phyloP scores from a whole-genome alignment of 805 yeast species.

The Yueomyces sp. region DNA sequence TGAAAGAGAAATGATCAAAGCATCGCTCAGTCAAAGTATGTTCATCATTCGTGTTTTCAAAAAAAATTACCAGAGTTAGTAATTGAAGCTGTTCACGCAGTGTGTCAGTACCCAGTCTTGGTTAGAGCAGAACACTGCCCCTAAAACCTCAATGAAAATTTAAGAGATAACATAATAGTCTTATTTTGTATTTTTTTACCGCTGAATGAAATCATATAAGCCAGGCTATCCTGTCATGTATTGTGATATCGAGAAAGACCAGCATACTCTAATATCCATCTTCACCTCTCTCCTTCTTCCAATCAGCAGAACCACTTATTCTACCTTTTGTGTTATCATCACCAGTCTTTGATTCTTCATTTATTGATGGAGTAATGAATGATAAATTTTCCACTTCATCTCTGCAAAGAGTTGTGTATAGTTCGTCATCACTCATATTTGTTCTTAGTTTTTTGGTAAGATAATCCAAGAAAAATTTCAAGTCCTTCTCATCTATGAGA shows the following conservation, averaged over 20 bases:
- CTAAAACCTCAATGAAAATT: no score
- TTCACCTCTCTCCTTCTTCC: constrained; percentile 77
- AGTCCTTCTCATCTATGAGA: constrained; percentile 28
- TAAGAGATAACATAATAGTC: no score
- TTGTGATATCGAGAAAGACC: not conserved
- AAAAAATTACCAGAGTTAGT: no score
- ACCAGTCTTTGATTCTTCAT: constrained; percentile 1
- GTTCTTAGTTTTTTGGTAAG: constrained; percentile 27
- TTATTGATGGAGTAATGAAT: not conserved
- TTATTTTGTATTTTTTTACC: no score
- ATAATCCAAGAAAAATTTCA: constrained; percentile 24
- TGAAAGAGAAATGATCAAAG: no score
- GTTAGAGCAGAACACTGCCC: no score
- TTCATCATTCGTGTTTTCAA: no score
- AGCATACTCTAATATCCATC: constrained; percentile 30
- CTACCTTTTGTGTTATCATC: constrained; percentile 26
- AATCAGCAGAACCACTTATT: constrained; percentile 61
- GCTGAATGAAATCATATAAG: no score
- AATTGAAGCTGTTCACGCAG: no score
- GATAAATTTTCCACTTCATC: constrained; percentile 23
- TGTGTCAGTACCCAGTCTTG: no score
- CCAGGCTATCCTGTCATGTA: no score
- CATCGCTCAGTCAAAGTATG: no score
- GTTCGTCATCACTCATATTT: constrained; percentile 22
- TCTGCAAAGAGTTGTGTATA: constrained; percentile 21